Conservation (phyloP, 1,284 basidiomycete genomes). For the Puccinia brachypodii region DNA sequence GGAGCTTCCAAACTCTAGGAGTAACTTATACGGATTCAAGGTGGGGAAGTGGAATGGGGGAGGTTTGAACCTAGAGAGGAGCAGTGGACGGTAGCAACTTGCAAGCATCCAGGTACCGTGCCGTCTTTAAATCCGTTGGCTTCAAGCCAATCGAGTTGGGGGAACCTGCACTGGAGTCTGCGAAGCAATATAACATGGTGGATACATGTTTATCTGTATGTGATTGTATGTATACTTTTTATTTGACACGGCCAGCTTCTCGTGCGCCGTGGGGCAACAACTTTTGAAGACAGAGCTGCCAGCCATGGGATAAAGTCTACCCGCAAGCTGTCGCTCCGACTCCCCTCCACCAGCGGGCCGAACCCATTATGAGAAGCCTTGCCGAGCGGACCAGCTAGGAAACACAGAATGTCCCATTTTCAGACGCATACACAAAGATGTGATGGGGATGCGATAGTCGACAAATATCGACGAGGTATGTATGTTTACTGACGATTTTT, state of each 20-base stretch:
- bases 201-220: neutral
- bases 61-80: neutral
- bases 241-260: neutral
- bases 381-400: neutral
- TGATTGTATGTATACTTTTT: neutral
- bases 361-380: too few species aligned
- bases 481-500: neutral
- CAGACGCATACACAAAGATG: neutral
- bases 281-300: neutral
- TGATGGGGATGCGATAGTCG: neutral
- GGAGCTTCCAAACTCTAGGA: neutral
- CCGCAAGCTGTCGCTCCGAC: neutral
- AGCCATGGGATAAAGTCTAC: neutral
- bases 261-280: neutral
- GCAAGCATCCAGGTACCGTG: neutral
- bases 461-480: neutral
- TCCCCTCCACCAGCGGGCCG: neutral
- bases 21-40: neutral
- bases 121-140: neutral
- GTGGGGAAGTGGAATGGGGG: neutral
- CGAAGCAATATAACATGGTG: neutral
- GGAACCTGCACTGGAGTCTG: neutral
- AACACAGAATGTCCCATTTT: neutral
- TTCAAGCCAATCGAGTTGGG: slow-evolving; percentile 7
- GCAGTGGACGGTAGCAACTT: too few species aligned